Conservation (phyloP, 2,329 filamentous ascomycete genomes). For the Arthrobotrys pseudoclavata region DNA sequence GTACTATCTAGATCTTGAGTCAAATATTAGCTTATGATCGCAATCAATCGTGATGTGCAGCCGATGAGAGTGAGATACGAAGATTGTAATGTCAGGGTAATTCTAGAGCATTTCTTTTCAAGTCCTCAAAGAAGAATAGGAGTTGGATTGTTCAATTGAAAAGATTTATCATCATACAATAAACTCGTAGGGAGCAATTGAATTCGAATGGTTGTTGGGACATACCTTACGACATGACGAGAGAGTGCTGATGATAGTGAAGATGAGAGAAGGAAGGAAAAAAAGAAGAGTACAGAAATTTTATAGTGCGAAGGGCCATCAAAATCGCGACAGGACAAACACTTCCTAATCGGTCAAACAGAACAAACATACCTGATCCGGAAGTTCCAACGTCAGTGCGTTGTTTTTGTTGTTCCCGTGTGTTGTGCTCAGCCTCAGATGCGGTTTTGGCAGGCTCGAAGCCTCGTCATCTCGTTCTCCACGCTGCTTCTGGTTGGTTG, state of each 20-base stretch:
- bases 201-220: slow-evolving; percentile 2
- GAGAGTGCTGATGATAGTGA: neutral
- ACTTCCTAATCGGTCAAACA: slow-evolving; percentile 2
- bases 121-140: slow-evolving; percentile 65
- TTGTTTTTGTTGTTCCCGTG: neutral
- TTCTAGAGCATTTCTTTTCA: slow-evolving; percentile 63
- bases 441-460: slow-evolving; percentile 26
- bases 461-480: slow-evolving; percentile 50
- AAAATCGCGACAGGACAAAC: slow-evolving; percentile 28
- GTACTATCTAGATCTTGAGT: slow-evolving; percentile 6
- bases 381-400: slow-evolving; percentile 18
- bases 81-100: slow-evolving; percentile 64
- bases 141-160: slow-evolving; percentile 68
- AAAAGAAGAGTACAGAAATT: slow-evolving; percentile 26
- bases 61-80: slow-evolving; percentile 29
- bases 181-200: slow-evolving; percentile 17
- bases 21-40: slow-evolving; percentile 13
- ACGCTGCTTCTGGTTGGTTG: slow-evolving; percentile 18
- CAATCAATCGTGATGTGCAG: slow-evolving; percentile 9
- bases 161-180: slow-evolving; percentile 65
- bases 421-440: slow-evolving; percentile 14
- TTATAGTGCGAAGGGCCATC: slow-evolving; percentile 61
- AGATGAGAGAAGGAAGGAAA: slow-evolving; percentile 30
- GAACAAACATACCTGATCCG: slow-evolving; percentile 1
- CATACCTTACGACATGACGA: slow-evolving; percentile 24